These are phyloP conservation scores for Podila clonocystis DNA, from an alignment of 192 early-diverging fungal genomes.

Conservation along the genomic window DNA sequence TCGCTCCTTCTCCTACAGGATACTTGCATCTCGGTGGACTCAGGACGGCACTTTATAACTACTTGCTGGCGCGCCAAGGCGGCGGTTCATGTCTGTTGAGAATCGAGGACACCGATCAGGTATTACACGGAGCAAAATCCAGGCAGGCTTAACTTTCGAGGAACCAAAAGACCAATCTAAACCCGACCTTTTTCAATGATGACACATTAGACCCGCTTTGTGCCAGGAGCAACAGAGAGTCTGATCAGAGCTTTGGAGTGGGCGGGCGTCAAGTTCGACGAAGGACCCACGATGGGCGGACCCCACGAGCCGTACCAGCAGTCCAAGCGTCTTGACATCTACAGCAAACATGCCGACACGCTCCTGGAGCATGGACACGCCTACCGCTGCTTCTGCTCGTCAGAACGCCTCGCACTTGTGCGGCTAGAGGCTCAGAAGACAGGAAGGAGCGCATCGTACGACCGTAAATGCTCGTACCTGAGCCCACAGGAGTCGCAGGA, in stretches of 20 bases:
- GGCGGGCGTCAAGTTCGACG: slow-evolving; percentile 83
- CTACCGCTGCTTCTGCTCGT: slow-evolving; percentile 91
- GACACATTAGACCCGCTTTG: slow-evolving; percentile 67
- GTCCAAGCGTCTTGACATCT: slow-evolving; percentile 80
- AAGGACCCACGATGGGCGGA: slow-evolving; percentile 72
- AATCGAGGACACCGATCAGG: slow-evolving; percentile 94
- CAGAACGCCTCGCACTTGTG: slow-evolving; percentile 70
- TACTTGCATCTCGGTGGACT: slow-evolving; percentile 93
- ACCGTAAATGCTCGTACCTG: slow-evolving; percentile 80
- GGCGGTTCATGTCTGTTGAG: slow-evolving; percentile 85
- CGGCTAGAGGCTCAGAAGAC: slow-evolving; percentile 63
- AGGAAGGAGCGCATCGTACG: slow-evolving; percentile 75
- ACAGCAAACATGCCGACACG: slow-evolving; percentile 70
- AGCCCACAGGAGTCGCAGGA: slow-evolving; percentile 72
- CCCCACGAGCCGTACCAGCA: slow-evolving; percentile 75
- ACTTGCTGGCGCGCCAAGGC: slow-evolving; percentile 77
- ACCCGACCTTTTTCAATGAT: background rate
- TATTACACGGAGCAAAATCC: slow-evolving; percentile 11
- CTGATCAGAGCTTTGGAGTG: slow-evolving; percentile 74
- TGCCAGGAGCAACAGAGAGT: slow-evolving; percentile 76
- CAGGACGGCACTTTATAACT: slow-evolving; percentile 94
- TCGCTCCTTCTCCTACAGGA: slow-evolving; percentile 95
- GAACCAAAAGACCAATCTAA: background rate
- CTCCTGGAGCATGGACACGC: slow-evolving; percentile 78
- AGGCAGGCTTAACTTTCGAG: background rate